Evolutionary conservation across 1,284 basidiomycete genomes (phyloP).

Genomic region (Cryptococcus sp.): DNA sequence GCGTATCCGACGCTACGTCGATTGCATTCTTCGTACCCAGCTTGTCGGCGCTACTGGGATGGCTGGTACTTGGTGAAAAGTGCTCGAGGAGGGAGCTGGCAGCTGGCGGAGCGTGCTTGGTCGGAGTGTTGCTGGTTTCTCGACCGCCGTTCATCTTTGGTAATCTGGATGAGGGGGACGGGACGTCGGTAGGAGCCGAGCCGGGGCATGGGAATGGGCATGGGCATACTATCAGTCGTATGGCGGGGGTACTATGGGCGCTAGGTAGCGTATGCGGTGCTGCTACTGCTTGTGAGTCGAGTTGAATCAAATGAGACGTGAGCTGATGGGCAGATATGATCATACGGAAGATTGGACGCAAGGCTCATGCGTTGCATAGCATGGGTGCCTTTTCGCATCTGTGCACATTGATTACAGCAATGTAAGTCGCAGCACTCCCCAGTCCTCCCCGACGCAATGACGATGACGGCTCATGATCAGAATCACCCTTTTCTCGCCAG

Average conservation of each 20-base stretch:
- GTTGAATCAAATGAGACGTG: too few relatives aligned
- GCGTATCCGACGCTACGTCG: conserved; percentile 68
- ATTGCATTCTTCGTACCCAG: conserved; percentile 69
- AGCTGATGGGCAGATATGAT: conserved; percentile 53
- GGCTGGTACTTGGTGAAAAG: conserved; percentile 61
- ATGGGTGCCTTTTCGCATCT: conserved; percentile 62
- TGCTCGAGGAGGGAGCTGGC: conserved; percentile 57
- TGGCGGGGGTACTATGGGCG: conserved; percentile 28
- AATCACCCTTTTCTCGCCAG: conserved; percentile 16
- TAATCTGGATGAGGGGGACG: conserved; percentile 34
- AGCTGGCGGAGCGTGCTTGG: conserved; percentile 59
- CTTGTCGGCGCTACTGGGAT: conserved; percentile 62
- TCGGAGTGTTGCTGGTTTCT: conserved; percentile 61
- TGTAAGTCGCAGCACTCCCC: conserved; percentile 35
- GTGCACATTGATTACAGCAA: conserved; percentile 55
- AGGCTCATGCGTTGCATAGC: conserved; percentile 68
- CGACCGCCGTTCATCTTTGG: conserved; percentile 56
- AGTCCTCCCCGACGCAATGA: too few relatives aligned
- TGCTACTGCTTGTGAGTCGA: conserved; percentile 41
- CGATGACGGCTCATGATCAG: conserved; percentile 5
- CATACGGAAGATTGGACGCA: conserved; percentile 65
- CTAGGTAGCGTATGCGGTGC: conserved; percentile 33
- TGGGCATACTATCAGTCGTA: neutral
- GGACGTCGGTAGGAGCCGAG: conserved; percentile 8
- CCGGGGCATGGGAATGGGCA: neutral